Base-by-base conservation (phyloP, 768 basidiomycete genomes). In the Tylopilus plumbeoviolaceoides region DNA sequence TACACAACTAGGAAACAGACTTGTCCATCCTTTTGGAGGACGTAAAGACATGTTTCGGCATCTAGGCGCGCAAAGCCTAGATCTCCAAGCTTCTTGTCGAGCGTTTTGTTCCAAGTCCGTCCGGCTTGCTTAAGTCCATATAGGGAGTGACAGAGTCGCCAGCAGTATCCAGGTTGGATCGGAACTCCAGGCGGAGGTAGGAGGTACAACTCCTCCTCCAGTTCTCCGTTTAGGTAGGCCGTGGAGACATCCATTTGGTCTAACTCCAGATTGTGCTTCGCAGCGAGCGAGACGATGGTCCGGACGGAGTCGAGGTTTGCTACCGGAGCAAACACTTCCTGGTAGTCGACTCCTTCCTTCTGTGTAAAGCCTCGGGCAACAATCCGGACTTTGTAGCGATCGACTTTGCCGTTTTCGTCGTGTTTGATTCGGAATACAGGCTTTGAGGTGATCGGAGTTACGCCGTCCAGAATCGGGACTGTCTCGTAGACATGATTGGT, bases 201-300 rank as follows among this genome's bases (percentile, higher is more conserved):
- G 4, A 47, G 15, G 57, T 70, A 72, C 20, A 70, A 54, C 0
- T 57, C 60, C 17, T 67, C 56, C n/a, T 63, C 58, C 4, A 71
- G 47, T 1, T 63, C 47, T 1, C 68, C 60, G 44, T 70, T 54
- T 0, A 54, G n/a, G 3, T 54, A 54, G 6, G 38, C 48, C 0
- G 39, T 55, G 1, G 31, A 55, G 2, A 55, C 9, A 4, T 55
- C 48, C 48, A 55, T 55, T 23, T 55, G 48, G 2, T 55, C 54
- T 0, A 46, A 5, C 9, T 55, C 44, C 1, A 50, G 14, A 14
- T 48, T 12, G 12, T 41, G 14, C 14, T 48, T 48, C 1, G 47
- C 8, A 1, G 47, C 39, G 5, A 49, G 3, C 18, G 38, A 10
- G 10, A 48, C 11, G 2, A 48, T 10, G 11, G 39, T 55, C 1